Evolutionary conservation across 208 protist genomes (phyloP).

Genomic region (Trypanosoma lewisi): DNA sequence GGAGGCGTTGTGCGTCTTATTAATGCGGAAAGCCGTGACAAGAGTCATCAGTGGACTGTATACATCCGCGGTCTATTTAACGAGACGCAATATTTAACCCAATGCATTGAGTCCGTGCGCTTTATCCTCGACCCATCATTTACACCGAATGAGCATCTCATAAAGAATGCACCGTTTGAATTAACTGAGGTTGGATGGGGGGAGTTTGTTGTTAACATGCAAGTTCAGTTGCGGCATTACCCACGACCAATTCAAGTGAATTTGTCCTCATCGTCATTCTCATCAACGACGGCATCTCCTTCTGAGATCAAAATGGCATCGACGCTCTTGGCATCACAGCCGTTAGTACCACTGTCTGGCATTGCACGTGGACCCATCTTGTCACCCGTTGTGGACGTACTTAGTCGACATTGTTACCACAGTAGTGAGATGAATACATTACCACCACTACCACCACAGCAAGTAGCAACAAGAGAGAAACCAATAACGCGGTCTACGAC

Average conservation of each 20-base stretch:
- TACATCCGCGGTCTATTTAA: conserved; percentile 86
- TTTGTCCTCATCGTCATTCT: conserved; percentile 21
- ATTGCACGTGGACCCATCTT: conserved; percentile 19
- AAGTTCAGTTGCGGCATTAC: conserved; percentile 58
- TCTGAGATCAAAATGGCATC: conserved; percentile 20
- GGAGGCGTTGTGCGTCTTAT: conserved; percentile 67
- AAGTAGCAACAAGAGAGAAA: too few relatives aligned
- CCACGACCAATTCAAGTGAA: conserved; percentile 24
- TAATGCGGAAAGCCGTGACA: conserved; percentile 61
- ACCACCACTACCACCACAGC: too few relatives aligned
- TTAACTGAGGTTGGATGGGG: conserved; percentile 85
- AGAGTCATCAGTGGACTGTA: conserved; percentile 85
- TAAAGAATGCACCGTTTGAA: conserved; percentile 73
- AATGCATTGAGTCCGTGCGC: conserved; percentile 73
- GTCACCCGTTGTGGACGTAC: conserved; percentile 20
- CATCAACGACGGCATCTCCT: not conserved
- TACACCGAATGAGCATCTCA: conserved; percentile 54
- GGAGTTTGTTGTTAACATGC: conserved; percentile 82
- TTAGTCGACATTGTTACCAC: conserved; percentile 18
- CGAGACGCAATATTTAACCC: conserved; percentile 56
- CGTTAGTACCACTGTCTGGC: not conserved
- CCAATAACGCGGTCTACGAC: too few relatives aligned
- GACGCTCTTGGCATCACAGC: not conserved
- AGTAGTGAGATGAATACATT: not conserved
- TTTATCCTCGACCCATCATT: conserved; percentile 84